Conservation (phyloP, 805 yeast genomes). For the Lipomyces japonicus region DNA sequence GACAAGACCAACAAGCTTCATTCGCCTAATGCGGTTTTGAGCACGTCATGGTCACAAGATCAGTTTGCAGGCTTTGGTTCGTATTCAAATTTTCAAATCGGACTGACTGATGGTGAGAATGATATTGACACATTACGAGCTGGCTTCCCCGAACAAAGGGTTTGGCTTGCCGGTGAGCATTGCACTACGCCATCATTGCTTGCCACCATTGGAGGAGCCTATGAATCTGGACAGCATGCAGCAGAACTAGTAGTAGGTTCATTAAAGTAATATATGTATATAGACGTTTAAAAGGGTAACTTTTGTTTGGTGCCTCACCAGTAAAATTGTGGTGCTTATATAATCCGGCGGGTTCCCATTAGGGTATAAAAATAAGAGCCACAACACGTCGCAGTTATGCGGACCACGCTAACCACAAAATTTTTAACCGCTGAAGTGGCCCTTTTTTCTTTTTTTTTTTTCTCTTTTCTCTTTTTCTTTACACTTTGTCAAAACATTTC, state of each 20-base stretch:
- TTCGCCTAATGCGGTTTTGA: conserved; percentile 21
- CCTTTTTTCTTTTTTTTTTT: not conserved
- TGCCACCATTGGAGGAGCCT: conserved; percentile 30
- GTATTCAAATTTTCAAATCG: conserved; percentile 29
- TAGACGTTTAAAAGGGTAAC: not conserved
- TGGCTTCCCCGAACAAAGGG: conserved; percentile 24
- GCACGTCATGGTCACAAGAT: conserved; percentile 34
- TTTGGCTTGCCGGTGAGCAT: conserved; percentile 37
- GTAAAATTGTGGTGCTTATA: too few species aligned
- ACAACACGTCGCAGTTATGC: not conserved
- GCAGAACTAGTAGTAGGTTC: conserved; percentile 8
- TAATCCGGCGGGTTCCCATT: too few species aligned
- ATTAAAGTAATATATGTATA: not conserved
- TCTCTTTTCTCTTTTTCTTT: too few species aligned
- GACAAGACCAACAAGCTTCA: conserved; percentile 6
- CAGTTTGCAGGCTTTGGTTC: conserved; percentile 36
- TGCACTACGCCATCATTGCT: conserved; percentile 16
- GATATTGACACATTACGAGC: conserved; percentile 30
- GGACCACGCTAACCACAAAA: not conserved
- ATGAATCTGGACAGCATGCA: conserved; percentile 19
- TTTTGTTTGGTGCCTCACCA: not conserved
- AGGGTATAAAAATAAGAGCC: too few species aligned
- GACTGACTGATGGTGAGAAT: conserved; percentile 25
- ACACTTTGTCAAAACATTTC: too few species aligned
- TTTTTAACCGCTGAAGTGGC: not conserved